Evolutionary conservation across 129 eudicot species (phyloP), one percentile per base, ranked within the genome.

Genomic region (Flaveria sonorensis): DNA sequence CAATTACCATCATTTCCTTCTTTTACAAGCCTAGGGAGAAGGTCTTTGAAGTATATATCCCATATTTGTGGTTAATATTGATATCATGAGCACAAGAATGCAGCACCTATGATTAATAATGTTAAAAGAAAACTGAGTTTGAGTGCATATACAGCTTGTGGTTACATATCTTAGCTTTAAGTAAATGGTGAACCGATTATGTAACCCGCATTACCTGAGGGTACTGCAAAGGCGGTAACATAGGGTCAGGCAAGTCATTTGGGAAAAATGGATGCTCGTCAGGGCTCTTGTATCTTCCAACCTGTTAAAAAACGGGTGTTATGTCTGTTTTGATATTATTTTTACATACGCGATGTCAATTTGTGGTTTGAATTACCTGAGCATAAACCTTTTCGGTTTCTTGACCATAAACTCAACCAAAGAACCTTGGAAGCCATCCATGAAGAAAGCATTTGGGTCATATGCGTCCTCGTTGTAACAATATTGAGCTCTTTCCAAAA

Each of bases 201-300:
- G 70, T 6, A 43, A 57, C 43, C 57, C 10, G 57, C 48, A 56
- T 83, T 82, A 94, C 99, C 90, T 79, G 91, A 8, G 99, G 99
- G 81, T 89, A 94, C 67, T 91, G 83, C 70, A 94, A 73, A 78
- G 99, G 99, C 6, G 99, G 99, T 77, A 94, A 71, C 88, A 94
- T 15, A 7, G 99, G 88, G 26, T 83, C 86, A 10, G 92, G 97
- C 52, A 94, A 85, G 73, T 81, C 89, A 23, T 85, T 71, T 23
- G 96, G 90, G 80, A 94, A 94, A 87, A 94, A 94, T 52, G 99
- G 94, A 82, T 94, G 96, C 81, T 94, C 99, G 23, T 94, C 99
- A 0, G 99, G 99, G 78, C 96, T 86, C 73, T 71, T 86, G 82
- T 87, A 94, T 83, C 97, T 84, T 83, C 97, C 99, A 60, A 89